phyloP scores from a whole-genome alignment of 2,329 filamentous ascomycete species.

The Fusarium beomiforme region DNA sequence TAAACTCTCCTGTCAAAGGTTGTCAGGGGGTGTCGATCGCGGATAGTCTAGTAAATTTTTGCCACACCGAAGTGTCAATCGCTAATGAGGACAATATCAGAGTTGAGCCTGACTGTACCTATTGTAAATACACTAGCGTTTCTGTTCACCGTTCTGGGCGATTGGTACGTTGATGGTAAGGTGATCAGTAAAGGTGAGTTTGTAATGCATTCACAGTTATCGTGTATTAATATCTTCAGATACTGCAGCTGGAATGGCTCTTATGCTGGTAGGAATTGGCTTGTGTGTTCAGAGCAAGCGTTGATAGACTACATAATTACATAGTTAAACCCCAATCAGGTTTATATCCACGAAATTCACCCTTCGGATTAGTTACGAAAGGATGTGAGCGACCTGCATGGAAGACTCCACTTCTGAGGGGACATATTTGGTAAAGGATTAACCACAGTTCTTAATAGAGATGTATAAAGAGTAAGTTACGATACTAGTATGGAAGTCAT shows the following conservation, averaged over 20 bases:
- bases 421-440: not conserved
- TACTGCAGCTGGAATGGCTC: slow-evolving; percentile 82
- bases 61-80: slow-evolving; percentile 10
- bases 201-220: not conserved
- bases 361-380: slow-evolving; percentile 37
- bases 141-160: slow-evolving; percentile 92
- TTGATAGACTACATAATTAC: slow-evolving; percentile 32
- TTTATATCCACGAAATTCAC: slow-evolving; percentile 2
- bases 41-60: slow-evolving; percentile 22
- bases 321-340: slow-evolving; percentile 8
- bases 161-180: slow-evolving; percentile 95
- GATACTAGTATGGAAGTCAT: not conserved
- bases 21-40: slow-evolving; percentile 21
- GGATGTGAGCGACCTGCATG: slow-evolving; percentile 15
- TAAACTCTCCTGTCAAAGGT: slow-evolving; percentile 8
- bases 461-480: no score
- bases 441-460: not conserved
- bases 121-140: slow-evolving; percentile 96
- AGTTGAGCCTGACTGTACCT: slow-evolving; percentile 91
- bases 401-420: slow-evolving; percentile 34
- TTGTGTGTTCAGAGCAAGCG: slow-evolving; percentile 80
- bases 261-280: slow-evolving; percentile 83
- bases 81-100: slow-evolving; percentile 55
- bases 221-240: slow-evolving; percentile 58
- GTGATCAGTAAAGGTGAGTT: slow-evolving; percentile 80